Evolutionary conservation across 306 rosid genomes (phyloP).

Genomic region (Delonix regia): DNA sequence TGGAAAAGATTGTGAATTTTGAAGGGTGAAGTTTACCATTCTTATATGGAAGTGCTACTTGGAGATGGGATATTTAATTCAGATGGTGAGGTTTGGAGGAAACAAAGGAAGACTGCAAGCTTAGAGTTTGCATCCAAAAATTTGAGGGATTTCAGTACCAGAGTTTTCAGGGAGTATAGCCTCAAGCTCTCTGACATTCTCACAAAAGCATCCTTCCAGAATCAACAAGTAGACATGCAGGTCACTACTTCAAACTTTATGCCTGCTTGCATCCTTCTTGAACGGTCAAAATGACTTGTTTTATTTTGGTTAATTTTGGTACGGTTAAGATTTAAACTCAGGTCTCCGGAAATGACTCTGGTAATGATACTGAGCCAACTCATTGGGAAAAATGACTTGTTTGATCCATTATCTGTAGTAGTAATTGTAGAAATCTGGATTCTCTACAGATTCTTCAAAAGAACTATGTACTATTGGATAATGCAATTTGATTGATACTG

Average conservation of each 20-base stretch:
- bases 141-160: constrained; percentile 81
- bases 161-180: constrained; percentile 75
- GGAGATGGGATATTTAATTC: constrained; percentile 93
- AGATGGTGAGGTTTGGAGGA: constrained; percentile 91
- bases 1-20: constrained; percentile 7
- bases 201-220: constrained; percentile 50
- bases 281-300: too few relatives aligned
- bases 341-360: too few relatives aligned
- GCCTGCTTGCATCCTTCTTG: too few relatives aligned
- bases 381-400: too few relatives aligned
- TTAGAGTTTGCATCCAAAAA: constrained; percentile 94
- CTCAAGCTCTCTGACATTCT: constrained; percentile 71
- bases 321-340: too few relatives aligned
- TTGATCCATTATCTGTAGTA: too few relatives aligned
- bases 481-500: too few relatives aligned
- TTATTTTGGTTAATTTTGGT: too few relatives aligned
- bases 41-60: constrained; percentile 90
- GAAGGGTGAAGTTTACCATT: constrained; percentile 86
- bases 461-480: too few relatives aligned
- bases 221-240: constrained; percentile 85
- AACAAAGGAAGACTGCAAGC: constrained; percentile 90
- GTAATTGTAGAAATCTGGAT: too few relatives aligned
- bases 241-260: constrained; percentile 42
- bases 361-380: too few relatives aligned
- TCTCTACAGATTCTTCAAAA: too few relatives aligned